Percentiles rank a stretch among this genome's conserved stretches.
These are phyloP conservation scores for Artemisia princeps DNA, from an alignment of 140 eudicot species.

Conservation along the genomic window DNA sequence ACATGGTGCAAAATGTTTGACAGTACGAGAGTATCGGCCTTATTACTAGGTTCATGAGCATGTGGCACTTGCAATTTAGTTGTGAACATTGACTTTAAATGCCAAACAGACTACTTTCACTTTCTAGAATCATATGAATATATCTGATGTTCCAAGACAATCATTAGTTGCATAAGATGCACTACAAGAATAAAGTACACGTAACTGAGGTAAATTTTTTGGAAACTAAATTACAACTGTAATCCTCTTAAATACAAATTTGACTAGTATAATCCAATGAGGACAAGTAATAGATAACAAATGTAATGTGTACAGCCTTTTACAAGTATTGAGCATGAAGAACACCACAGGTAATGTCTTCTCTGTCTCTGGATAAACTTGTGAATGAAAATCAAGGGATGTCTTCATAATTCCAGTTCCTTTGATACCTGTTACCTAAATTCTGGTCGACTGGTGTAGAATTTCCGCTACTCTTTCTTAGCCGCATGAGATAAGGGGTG, in stretches of 20 bases:
- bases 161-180: background rate
- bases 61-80: background rate
- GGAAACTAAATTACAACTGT: background rate
- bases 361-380: background rate
- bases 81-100: background rate
- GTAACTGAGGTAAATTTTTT: background rate
- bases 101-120: background rate
- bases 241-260: background rate
- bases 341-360: background rate
- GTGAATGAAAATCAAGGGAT: slow-evolving; percentile 22
- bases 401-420: slow-evolving; percentile 19
- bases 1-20: slow-evolving; percentile 8
- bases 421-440: slow-evolving; percentile 1
- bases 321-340: slow-evolving; percentile 1
- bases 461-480: slow-evolving; percentile 20
- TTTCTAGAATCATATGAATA: background rate
- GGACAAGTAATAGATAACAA: background rate
- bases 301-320: background rate
- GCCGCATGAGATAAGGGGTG: slow-evolving; percentile 18
- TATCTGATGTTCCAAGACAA: background rate
- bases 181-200: background rate
- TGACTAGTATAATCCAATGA: background rate
- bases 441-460: slow-evolving; percentile 15
- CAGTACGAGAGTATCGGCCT: background rate
- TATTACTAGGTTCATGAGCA: background rate